These are phyloP conservation scores for Pleurotus tuber-regium DNA, from an alignment of 768 basidiomycete genomes.

Conservation along the genomic window DNA sequence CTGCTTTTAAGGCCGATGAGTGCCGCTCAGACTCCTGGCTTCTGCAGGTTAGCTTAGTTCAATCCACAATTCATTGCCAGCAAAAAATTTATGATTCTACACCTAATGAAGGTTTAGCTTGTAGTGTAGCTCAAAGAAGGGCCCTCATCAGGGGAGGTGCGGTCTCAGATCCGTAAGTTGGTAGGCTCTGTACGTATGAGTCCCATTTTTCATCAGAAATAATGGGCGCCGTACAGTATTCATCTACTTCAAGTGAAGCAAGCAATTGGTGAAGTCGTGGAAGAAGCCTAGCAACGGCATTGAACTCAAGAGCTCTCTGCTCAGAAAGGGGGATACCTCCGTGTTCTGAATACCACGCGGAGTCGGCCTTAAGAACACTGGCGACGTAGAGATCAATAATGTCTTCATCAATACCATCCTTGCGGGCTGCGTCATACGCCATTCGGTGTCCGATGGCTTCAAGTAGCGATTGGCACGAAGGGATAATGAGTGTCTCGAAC, in stretches of 20 bases:
- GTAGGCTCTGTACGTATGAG: too few relatives aligned
- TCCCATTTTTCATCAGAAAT: background rate
- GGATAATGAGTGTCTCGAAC: constrained; percentile 36
- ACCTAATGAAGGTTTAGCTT: too few relatives aligned
- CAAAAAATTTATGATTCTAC: too few relatives aligned
- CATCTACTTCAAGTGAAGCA: background rate
- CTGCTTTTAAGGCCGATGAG: too few relatives aligned
- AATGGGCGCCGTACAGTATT: background rate
- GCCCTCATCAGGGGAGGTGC: too few relatives aligned
- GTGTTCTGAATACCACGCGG: background rate
- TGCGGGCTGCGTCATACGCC: background rate
- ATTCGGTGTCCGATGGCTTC: constrained; percentile 10
- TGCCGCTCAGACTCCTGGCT: too few relatives aligned
- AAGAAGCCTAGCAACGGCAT: background rate
- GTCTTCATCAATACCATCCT: background rate
- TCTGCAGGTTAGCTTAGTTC: too few relatives aligned
- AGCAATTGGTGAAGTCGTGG: background rate
- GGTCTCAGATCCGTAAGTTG: too few relatives aligned
- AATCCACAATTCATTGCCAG: too few relatives aligned
- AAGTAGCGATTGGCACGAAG: constrained; percentile 34
- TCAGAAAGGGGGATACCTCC: background rate
- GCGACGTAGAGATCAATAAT: background rate
- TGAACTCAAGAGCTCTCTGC: background rate
- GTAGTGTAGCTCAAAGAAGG: too few relatives aligned
- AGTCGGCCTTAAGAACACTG: background rate